These are phyloP conservation scores for Chlorella sp. DNA, from an alignment of 139 green algal species.

Conservation along the genomic window DNA sequence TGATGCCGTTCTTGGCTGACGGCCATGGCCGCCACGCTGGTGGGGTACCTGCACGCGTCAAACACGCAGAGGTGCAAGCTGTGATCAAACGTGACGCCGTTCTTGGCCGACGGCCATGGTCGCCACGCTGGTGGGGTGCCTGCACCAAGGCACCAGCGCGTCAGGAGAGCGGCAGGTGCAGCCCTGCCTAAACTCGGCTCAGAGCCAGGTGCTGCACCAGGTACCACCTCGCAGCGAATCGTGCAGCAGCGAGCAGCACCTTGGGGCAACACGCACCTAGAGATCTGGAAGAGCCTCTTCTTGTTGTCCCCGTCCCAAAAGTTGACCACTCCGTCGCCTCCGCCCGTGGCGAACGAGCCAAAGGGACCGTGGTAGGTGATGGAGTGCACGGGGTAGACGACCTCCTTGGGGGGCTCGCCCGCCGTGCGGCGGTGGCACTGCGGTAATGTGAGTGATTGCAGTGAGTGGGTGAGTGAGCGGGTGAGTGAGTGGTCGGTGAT, in stretches of 20 bases:
- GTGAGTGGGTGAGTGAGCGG: not conserved
- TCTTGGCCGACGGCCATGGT: slow-evolving; percentile 73
- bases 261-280: slow-evolving; percentile 8
- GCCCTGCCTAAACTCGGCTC: not conserved
- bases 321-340: slow-evolving; percentile 84
- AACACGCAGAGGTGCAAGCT: not conserved
- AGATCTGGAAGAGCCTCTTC: slow-evolving; percentile 80
- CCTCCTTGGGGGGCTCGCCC: slow-evolving; percentile 43
- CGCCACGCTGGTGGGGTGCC: slow-evolving; percentile 65
- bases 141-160: not conserved
- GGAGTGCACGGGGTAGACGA: slow-evolving; percentile 79
- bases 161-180: not conserved
- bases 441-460: too few relatives aligned
- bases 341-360: slow-evolving; percentile 90
- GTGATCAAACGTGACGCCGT: not conserved
- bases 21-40: not conserved
- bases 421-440: slow-evolving; percentile 74
- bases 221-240: not conserved
- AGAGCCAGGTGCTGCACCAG: not conserved
- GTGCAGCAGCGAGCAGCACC: not conserved
- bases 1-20: too few relatives aligned
- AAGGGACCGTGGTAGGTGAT: slow-evolving; percentile 68
- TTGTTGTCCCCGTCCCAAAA: slow-evolving; percentile 90
- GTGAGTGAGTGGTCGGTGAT: not conserved
- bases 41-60: not conserved